Evolutionary conservation across 768 basidiomycete genomes (phyloP).

Genomic region (Xerocomus spinulosus): DNA sequence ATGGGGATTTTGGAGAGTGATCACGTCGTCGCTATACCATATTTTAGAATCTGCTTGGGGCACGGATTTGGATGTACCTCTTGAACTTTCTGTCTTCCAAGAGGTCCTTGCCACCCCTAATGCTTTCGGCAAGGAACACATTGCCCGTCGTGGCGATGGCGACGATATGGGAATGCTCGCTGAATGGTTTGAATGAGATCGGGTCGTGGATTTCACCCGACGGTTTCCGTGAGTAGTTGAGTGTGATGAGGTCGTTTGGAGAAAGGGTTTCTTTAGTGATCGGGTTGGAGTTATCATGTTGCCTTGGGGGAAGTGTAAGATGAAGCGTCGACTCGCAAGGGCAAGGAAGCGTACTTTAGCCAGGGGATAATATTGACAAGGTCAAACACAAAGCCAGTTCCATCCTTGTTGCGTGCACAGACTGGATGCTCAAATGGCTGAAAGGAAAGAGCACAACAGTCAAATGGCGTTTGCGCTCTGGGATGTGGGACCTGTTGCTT

Average conservation of each 20-base stretch:
- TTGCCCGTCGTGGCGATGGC: conserved; percentile 88
- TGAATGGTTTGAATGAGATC: conserved; percentile 97
- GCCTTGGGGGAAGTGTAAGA: conserved; percentile 40
- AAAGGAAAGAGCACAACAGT: conserved; percentile 88
- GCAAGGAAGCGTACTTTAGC: conserved; percentile 63
- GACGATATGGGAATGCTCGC: conserved; percentile 91
- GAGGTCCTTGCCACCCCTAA: conserved; percentile 83
- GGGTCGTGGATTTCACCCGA: conserved; percentile 91
- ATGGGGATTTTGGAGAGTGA: conserved; percentile 92
- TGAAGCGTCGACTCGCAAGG: conserved; percentile 2
- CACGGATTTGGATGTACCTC: too few relatives aligned
- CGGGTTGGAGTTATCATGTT: conserved; percentile 78
- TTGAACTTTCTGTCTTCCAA: conserved; percentile 81
- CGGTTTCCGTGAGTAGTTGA: conserved; percentile 79
- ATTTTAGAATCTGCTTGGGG: too few relatives aligned
- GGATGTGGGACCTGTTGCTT: conserved; percentile 67
- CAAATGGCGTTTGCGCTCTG: conserved; percentile 70
- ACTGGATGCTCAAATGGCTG: conserved; percentile 89
- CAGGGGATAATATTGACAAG: conserved; percentile 91
- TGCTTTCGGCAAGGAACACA: conserved; percentile 88
- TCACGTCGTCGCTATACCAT: conserved; percentile 81
- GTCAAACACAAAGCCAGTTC: conserved; percentile 81
- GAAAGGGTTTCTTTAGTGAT: conserved; percentile 67
- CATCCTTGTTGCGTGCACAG: conserved; percentile 76
- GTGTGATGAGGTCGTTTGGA: conserved; percentile 70